Evolutionary conservation across 2,329 filamentous ascomycete species (phyloP).

Genomic region (Penicillium fuscoglaucum): DNA sequence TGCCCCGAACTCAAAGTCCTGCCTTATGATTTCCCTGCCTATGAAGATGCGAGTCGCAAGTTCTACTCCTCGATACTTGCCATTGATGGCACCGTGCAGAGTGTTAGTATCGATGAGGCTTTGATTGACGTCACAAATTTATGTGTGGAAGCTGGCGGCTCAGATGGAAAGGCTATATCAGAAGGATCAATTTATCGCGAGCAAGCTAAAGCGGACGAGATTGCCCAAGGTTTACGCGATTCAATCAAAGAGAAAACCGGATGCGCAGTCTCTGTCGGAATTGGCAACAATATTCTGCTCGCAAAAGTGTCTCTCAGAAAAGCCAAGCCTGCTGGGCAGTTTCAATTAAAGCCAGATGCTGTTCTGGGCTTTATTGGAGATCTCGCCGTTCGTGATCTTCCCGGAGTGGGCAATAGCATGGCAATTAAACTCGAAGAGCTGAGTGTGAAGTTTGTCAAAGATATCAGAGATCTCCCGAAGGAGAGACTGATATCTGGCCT

Average conservation of each 20-base stretch:
- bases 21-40: constrained; percentile 93
- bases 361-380: constrained; percentile 74
- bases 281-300: constrained; percentile 84
- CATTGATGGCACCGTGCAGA: constrained; percentile 82
- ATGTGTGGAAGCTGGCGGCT: constrained; percentile 65
- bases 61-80: constrained; percentile 86
- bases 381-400: constrained; percentile 76
- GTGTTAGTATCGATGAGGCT: constrained; percentile 95
- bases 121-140: constrained; percentile 77
- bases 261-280: constrained; percentile 88
- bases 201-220: constrained; percentile 72
- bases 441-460: constrained; percentile 77
- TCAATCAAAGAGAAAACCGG: constrained; percentile 72
- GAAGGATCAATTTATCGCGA: constrained; percentile 74
- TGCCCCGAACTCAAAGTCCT: constrained; percentile 85
- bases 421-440: constrained; percentile 85
- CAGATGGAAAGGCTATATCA: constrained; percentile 62
- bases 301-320: constrained; percentile 88
- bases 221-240: constrained; percentile 67
- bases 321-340: constrained; percentile 92
- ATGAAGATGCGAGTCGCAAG: constrained; percentile 82
- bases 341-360: constrained; percentile 80
- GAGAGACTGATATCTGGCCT: constrained; percentile 72
- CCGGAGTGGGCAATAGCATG: constrained; percentile 90
- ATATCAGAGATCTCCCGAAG: constrained; percentile 73